These are phyloP conservation scores for Biscogniauxia mediterranea DNA, from an alignment of 2,329 filamentous ascomycete genomes.

Conservation along the genomic window DNA sequence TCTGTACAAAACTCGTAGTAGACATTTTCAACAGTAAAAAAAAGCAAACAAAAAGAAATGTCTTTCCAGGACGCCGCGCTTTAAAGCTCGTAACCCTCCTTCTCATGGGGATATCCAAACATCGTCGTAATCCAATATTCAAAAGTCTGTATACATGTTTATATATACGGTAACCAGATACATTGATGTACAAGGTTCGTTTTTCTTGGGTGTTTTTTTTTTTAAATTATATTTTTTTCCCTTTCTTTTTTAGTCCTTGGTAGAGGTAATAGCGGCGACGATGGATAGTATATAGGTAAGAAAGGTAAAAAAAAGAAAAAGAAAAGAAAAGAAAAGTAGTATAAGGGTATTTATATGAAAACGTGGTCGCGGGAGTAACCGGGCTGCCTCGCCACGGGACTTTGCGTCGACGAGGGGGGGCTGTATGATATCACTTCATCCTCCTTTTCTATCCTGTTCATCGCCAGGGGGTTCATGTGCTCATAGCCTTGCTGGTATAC, in stretches of 20 bases:
- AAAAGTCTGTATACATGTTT: conserved; percentile 5
- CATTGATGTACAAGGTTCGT: conserved; percentile 1
- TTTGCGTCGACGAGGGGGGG: conserved; percentile 18
- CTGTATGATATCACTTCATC: conserved; percentile 17
- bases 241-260: too few species aligned
- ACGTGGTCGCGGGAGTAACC: conserved; percentile 23
- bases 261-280: too few species aligned
- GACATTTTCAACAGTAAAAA: neutral
- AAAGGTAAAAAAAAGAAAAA: neutral
- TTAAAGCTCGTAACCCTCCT: conserved; percentile 9
- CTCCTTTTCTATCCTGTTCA: conserved; percentile 51
- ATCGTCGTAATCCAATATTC: neutral
- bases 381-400: conserved; percentile 15
- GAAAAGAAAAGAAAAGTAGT: neutral
- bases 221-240: neutral
- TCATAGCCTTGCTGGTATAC: conserved; percentile 30
- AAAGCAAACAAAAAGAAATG: conserved; percentile 11
- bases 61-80: conserved; percentile 22
- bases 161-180: neutral
- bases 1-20: neutral
- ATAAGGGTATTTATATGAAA: conserved; percentile 21
- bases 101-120: neutral
- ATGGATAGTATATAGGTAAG: neutral
- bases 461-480: conserved; percentile 53
- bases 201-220: neutral